These are phyloP conservation scores for Vicia sativa DNA, from an alignment of 306 rosid species.

Conservation along the genomic window DNA sequence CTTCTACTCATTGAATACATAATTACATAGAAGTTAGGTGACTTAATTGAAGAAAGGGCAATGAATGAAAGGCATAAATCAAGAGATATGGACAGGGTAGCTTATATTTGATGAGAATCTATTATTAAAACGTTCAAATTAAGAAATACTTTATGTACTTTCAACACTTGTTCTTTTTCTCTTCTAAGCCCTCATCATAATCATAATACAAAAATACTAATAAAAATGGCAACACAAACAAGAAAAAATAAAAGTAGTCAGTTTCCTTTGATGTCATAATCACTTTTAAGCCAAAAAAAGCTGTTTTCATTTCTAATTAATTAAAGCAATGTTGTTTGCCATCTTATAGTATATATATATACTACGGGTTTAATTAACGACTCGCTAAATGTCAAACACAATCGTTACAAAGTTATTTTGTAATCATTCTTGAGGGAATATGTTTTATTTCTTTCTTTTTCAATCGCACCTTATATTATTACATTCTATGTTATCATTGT, in stretches of 20 bases:
- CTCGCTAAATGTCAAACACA: conserved; percentile 47
- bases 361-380: not conserved
- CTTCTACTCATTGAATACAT: no score
- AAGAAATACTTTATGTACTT: conserved; percentile 57
- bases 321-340: not conserved
- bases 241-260: conserved; percentile 1
- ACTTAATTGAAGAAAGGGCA: not conserved
- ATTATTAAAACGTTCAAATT: conserved; percentile 56
- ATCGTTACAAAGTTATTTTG: conserved; percentile 39
- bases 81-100: conserved; percentile 33
- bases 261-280: conserved; percentile 37
- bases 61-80: conserved; percentile 36
- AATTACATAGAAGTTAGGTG: no score
- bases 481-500: conserved; percentile 6
- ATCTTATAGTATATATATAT: not conserved
- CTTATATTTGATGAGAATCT: conserved; percentile 50
- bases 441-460: not conserved
- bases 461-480: conserved; percentile 22
- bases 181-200: not conserved
- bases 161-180: conserved; percentile 33
- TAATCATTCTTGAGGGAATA: conserved; percentile 37
- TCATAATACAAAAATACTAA: not conserved
- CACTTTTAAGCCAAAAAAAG: conserved; percentile 43
- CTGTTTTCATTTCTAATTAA: conserved; percentile 36
- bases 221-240: not conserved